Conservation (phyloP, 2,329 filamentous ascomycete species). For the Arthrinium phaeospermum region DNA sequence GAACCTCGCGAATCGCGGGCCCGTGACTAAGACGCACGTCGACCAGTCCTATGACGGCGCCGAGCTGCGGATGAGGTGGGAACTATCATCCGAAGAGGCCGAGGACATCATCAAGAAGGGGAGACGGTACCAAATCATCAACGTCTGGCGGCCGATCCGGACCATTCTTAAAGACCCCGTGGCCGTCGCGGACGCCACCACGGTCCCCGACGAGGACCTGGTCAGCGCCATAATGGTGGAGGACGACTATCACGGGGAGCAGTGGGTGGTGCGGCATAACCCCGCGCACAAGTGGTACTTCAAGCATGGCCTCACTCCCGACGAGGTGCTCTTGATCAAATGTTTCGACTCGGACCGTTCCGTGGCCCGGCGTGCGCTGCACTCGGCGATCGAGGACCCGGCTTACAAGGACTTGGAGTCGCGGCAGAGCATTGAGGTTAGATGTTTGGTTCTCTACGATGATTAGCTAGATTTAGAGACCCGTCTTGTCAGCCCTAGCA, state of each 20-base stretch:
- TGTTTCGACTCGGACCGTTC: constrained; percentile 63
- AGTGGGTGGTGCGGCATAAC: constrained; percentile 47
- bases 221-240: constrained; percentile 41
- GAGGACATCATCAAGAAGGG: constrained; percentile 41
- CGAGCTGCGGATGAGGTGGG: constrained; percentile 43
- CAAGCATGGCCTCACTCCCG: constrained; percentile 52
- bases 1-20: constrained; percentile 35
- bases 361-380: constrained; percentile 54
- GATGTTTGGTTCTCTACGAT: constrained; percentile 53
- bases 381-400: constrained; percentile 56
- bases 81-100: constrained; percentile 46
- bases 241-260: constrained; percentile 46
- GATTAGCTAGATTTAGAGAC: neutral
- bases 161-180: constrained; percentile 58
- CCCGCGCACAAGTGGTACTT: constrained; percentile 55
- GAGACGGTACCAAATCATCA: constrained; percentile 56
- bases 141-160: constrained; percentile 55
- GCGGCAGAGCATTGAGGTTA: constrained; percentile 64
- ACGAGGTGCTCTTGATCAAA: constrained; percentile 62
- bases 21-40: constrained; percentile 58
- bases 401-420: constrained; percentile 43
- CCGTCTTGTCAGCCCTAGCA: neutral
- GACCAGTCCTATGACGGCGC: constrained; percentile 56
- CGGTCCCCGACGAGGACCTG: constrained; percentile 54
- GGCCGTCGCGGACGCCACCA: constrained; percentile 53